Conservation (phyloP, 2,329 filamentous ascomycete genomes). For the Fusarium sp. region DNA sequence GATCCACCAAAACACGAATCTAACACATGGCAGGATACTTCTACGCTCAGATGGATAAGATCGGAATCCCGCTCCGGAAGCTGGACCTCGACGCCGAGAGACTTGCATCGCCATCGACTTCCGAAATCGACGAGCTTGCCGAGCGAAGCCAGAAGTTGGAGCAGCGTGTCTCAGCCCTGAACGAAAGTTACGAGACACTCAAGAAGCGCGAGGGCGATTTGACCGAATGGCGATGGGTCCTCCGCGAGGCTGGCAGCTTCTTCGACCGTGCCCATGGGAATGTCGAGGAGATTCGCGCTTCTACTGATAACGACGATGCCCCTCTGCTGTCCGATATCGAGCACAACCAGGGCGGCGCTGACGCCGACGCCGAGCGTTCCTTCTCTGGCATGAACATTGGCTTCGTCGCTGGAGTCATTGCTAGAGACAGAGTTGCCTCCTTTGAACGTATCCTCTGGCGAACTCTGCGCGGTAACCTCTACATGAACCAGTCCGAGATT, state of each 20-base stretch:
- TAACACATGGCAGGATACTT: constrained; percentile 80
- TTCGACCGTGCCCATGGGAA: constrained; percentile 97
- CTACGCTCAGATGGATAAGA: constrained; percentile 94
- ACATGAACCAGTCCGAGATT: constrained; percentile 99
- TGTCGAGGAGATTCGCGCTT: constrained; percentile 95
- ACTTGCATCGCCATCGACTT: constrained; percentile 87
- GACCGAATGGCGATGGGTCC: constrained; percentile 98
- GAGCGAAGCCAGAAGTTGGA: constrained; percentile 94
- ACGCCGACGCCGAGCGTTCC: constrained; percentile 83
- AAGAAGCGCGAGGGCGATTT: constrained; percentile 98
- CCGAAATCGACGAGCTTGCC: constrained; percentile 95
- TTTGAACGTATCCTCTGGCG: constrained; percentile 99
- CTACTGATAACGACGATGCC: constrained; percentile 90
- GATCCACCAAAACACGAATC: constrained; percentile 29
- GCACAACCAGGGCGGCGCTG: constrained; percentile 76
- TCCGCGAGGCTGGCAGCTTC: constrained; percentile 95
- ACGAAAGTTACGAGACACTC: constrained; percentile 98
- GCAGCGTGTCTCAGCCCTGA: constrained; percentile 89
- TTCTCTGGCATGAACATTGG: constrained; percentile 99
- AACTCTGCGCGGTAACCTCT: constrained; percentile 95
- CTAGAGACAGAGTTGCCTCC: constrained; percentile 89
- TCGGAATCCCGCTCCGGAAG: constrained; percentile 85
- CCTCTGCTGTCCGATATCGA: constrained; percentile 94
- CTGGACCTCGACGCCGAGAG: constrained; percentile 91
- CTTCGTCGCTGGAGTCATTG: constrained; percentile 96